Evolutionary conservation across 2,329 filamentous ascomycete genomes (phyloP).

Genomic region (Macrophomina pseudophaseolina): DNA sequence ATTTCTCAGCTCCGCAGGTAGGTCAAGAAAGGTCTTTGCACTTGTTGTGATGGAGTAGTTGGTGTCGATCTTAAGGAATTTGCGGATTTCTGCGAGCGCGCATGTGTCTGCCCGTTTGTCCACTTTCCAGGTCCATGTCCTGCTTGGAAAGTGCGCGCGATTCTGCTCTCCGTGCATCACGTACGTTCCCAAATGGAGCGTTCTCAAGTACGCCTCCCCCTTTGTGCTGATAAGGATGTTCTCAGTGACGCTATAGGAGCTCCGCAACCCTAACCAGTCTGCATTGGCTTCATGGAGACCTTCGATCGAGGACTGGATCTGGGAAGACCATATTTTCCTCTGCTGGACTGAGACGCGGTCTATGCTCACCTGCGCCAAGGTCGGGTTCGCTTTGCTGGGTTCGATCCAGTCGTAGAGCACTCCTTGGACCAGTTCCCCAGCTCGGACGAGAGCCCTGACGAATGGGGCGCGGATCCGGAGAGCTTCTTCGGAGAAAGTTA

Average conservation of each 20-base stretch:
- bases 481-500: neutral
- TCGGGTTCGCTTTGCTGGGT: constrained; percentile 9
- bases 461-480: constrained; percentile 8
- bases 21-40: neutral
- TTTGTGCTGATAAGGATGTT: constrained; percentile 6
- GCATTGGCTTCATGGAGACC: constrained; percentile 3
- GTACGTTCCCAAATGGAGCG: constrained; percentile 2
- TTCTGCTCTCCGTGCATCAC: neutral
- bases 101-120: constrained; percentile 1
- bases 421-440: constrained; percentile 2
- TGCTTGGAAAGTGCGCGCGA: neutral
- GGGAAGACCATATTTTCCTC: constrained; percentile 2
- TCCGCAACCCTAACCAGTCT: constrained; percentile 4
- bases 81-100: constrained; percentile 9
- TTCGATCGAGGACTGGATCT: constrained; percentile 7
- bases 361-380: constrained; percentile 13
- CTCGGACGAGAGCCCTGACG: neutral
- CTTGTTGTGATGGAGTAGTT: neutral
- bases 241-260: neutral
- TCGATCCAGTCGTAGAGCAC: constrained; percentile 15
- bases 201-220: constrained; percentile 10
- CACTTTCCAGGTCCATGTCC: constrained; percentile 10
- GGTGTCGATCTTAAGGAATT: constrained; percentile 5
- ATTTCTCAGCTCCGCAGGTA: constrained; percentile 7
- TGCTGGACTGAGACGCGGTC: neutral